phyloP scores from a whole-genome alignment of 2,329 filamentous ascomycete genomes.

The Pyrenophora tritici-repentis region DNA sequence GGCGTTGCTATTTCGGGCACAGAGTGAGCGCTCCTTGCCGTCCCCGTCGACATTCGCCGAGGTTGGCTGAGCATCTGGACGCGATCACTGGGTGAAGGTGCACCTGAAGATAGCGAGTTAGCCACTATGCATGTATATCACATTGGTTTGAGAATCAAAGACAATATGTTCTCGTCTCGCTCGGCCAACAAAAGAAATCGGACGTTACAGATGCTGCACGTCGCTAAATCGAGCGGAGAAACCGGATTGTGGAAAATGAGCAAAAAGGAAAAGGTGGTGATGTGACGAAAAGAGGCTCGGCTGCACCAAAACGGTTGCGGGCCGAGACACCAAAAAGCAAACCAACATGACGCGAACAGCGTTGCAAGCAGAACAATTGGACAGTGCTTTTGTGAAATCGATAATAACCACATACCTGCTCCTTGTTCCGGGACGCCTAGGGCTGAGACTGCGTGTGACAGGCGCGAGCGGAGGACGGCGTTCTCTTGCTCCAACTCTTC shows the following conservation, averaged over 20 bases:
- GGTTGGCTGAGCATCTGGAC: constrained; percentile 48
- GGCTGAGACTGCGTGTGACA: constrained; percentile 52
- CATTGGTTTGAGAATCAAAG: constrained; percentile 15
- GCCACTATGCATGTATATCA: constrained; percentile 26
- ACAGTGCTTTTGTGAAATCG: constrained; percentile 27
- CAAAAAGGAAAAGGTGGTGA: constrained; percentile 15
- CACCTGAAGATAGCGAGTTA: constrained; percentile 32
- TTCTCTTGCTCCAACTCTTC: constrained; percentile 61
- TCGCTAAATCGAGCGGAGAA: constrained; percentile 28
- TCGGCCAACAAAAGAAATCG: constrained; percentile 9
- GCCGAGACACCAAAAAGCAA: constrained; percentile 38
- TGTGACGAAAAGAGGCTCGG: constrained; percentile 27
- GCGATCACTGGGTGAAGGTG: constrained; percentile 47
- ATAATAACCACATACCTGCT: constrained; percentile 42
- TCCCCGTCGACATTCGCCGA: constrained; percentile 45
- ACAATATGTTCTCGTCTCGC: constrained; percentile 15
- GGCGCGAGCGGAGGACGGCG: constrained; percentile 55
- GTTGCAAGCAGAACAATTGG: constrained; percentile 27
- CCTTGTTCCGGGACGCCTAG: constrained; percentile 44
- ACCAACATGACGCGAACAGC: constrained; percentile 12
- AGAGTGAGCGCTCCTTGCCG: constrained; percentile 45
- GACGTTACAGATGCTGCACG: constrained; percentile 33
- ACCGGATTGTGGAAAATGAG: constrained; percentile 15
- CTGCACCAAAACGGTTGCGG: constrained; percentile 33
- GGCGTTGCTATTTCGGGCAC: constrained; percentile 45